Base-by-base conservation (phyloP, 208 protist species). In the Acanthamoeba triangularis region DNA sequence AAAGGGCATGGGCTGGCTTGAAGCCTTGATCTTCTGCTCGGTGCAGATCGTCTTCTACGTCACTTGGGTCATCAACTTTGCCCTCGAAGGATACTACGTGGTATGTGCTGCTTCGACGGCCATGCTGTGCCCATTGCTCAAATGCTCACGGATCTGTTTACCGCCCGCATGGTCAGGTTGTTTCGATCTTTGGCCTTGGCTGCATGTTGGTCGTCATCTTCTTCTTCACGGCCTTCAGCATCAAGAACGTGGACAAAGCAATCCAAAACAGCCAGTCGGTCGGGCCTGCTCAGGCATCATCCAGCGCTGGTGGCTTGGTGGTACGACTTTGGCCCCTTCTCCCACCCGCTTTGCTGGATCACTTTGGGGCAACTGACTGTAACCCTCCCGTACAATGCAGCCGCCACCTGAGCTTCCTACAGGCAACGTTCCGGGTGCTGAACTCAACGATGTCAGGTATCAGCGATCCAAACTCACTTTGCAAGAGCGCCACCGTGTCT, bases 61-160 rank as follows among this genome's bases (percentile, higher is more conserved):
- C 44, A 82, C 74, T 28, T 82, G 74, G 74, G 74, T 82, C 44
- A 82, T 82, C 41, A 82, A 82, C 44, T 82, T 82, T 33, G 44
- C 74, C 23, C 41, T 82, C 13, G 74, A 82, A 16, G 74, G 74
- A 13, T 82, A 82, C 74, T 82, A 82, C 35, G 30, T 54, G 18
- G 74, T 82, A 82, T 16, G 74, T 23, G 28, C 65, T 14, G 11
- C 20, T 25, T 78, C 7, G 18, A 35, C 33, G 5, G 33, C 20
- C 30, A 23, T 4, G 1, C 8, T 25, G 69, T n/a, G 33, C 1
- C 69, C 30, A 3, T 35, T 30, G 16, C 18, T 56, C 52, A 20
- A 65, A 65, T 1, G 59, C 16, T n/a, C 25, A 8, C 20, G 13
- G 7, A 16, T 13, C 69, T 78, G 7, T 25, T 78, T 47, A 44